Evolutionary conservation across 1,284 basidiomycete genomes (phyloP).

Genomic region (Pascua sp.): DNA sequence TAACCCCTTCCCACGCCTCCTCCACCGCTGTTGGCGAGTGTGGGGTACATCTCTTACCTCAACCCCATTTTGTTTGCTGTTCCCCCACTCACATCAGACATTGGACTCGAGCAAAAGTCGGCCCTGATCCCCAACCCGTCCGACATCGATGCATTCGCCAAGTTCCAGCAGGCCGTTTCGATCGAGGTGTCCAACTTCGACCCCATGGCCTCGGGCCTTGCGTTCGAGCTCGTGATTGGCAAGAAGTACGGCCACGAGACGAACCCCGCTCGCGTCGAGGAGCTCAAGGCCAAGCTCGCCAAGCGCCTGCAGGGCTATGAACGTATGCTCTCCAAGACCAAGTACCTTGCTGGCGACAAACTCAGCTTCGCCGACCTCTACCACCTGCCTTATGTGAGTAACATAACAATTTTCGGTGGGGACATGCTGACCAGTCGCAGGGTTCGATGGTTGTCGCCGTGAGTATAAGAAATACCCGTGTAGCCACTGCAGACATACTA

Average conservation of each 20-base stretch:
- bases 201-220: slow-evolving; percentile 49
- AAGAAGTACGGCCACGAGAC: slow-evolving; percentile 24
- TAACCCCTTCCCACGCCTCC: not conserved
- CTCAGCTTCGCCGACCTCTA: slow-evolving; percentile 60
- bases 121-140: slow-evolving; percentile 32
- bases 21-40: too few species aligned
- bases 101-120: slow-evolving; percentile 21
- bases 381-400: slow-evolving; percentile 55
- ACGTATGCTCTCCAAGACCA: slow-evolving; percentile 55
- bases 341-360: slow-evolving; percentile 56
- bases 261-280: slow-evolving; percentile 42
- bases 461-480: not conserved
- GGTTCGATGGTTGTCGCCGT: slow-evolving; percentile 6
- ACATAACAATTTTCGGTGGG: slow-evolving; percentile 4
- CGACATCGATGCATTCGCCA: slow-evolving; percentile 50
- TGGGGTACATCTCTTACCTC: too few species aligned
- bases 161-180: slow-evolving; percentile 58
- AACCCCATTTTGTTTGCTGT: not conserved
- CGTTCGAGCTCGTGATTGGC: slow-evolving; percentile 52
- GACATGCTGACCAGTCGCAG: not conserved
- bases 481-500: not conserved
- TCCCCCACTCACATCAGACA: slow-evolving; percentile 20
- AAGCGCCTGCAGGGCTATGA: slow-evolving; percentile 56
- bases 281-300: slow-evolving; percentile 40
- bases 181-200: slow-evolving; percentile 59